Base-by-base conservation (phyloP, 345 rosid species). In the Eutrema japonicum region DNA sequence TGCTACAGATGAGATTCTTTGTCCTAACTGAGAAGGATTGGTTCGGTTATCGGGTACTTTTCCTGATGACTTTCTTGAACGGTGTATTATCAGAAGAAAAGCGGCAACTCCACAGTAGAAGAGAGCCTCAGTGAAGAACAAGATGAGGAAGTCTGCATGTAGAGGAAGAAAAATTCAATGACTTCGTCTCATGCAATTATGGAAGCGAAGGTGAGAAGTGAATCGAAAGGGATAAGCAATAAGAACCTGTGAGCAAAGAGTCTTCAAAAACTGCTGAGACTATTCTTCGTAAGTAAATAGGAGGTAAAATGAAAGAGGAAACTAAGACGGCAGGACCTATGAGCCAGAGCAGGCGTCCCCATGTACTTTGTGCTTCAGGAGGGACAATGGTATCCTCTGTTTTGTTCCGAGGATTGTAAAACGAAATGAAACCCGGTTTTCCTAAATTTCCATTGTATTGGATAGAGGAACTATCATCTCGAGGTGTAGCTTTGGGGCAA, bases 41-140 rank as follows among this genome's bases (percentile, higher is more conserved):
- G 77, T 68, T 61, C 30, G 60, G 49, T 66, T 66, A 30, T 68
- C 59, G 26, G 80, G 50, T 59, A 64, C 69, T 16, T 73, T 55
- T 13, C 67, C 72, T 8, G 72, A 35, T 27, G 96, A 73, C 82
- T 82, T 87, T 78, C 89, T 86, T 47, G 84, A 77, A 49, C 49
- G 81, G 84, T 92, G 87, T 58, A 89, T 81, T 53, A 95, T 77
- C 75, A 89, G 54, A 77, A 92, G 92, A 71, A 90, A 95, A 54
- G 82, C 60, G 22, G 86, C 96, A 57, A 92, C 92, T 50, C 98
- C 98, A 30, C 94, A 77, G 81, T 90, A 96, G 88, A 96, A 96
- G 66, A 90, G 90, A 75, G 98, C 99, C 79, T 96, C 98, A 0
- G 97, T 92, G 82, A 92, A 96, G 96, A 96, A 92, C 78, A 96